Evolutionary conservation across 2,329 filamentous ascomycete species (phyloP).

Genomic region (Pseudopithomyces maydicus): DNA sequence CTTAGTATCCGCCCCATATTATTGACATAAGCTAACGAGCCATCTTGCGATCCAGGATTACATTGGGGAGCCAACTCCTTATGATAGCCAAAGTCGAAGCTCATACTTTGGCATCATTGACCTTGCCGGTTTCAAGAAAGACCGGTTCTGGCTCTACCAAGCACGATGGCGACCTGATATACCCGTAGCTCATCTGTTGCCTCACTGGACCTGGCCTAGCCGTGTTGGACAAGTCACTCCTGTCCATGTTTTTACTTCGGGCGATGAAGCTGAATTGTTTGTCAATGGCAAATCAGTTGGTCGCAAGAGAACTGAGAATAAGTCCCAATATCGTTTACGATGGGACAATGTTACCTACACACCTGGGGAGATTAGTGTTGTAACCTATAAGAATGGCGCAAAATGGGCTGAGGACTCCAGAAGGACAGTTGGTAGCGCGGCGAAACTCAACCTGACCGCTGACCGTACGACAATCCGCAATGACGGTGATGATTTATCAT

Average conservation of each 20-base stretch:
- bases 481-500: slow-evolving; percentile 54
- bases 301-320: slow-evolving; percentile 39
- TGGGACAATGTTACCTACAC: slow-evolving; percentile 59
- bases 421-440: slow-evolving; percentile 50
- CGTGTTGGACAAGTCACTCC: slow-evolving; percentile 56
- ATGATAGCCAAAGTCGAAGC: slow-evolving; percentile 51
- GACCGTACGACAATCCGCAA: slow-evolving; percentile 50
- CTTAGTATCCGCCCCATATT: no score
- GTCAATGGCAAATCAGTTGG: slow-evolving; percentile 57
- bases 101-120: slow-evolving; percentile 64
- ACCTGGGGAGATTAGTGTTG: slow-evolving; percentile 55
- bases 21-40: no score
- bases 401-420: slow-evolving; percentile 53
- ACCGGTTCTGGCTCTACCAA: slow-evolving; percentile 62
- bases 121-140: slow-evolving; percentile 62
- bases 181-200: slow-evolving; percentile 58
- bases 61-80: slow-evolving; percentile 58
- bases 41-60: no score
- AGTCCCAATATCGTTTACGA: slow-evolving; percentile 55
- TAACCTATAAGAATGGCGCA: slow-evolving; percentile 54
- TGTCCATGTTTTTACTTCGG: slow-evolving; percentile 60
- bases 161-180: slow-evolving; percentile 58
- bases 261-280: slow-evolving; percentile 61
- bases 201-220: slow-evolving; percentile 62
- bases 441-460: slow-evolving; percentile 46